phyloP scores from a whole-genome alignment of 1,139 yeast genomes.

The Candida neerlandica region DNA sequence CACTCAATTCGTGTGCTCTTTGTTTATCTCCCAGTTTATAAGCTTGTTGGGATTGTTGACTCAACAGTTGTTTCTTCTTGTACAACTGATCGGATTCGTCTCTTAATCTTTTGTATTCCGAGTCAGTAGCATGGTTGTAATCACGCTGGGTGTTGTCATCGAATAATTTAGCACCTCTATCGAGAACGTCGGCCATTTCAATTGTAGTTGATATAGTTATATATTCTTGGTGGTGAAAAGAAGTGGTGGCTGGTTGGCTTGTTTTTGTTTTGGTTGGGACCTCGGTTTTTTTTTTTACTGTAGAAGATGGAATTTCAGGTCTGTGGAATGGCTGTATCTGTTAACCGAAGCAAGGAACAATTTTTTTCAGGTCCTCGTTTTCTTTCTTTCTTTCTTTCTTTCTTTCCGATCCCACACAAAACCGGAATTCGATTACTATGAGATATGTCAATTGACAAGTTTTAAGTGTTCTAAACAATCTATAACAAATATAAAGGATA shows the following conservation, averaged over 20 bases:
- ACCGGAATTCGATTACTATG: no score
- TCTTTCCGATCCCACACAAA: no score
- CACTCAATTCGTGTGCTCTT: conserved; percentile 73
- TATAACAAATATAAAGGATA: not conserved
- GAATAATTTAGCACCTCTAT: conserved; percentile 43
- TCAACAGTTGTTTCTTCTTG: conserved; percentile 55
- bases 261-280: not conserved
- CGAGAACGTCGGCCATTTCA: conserved; percentile 24
- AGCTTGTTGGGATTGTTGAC: conserved; percentile 75
- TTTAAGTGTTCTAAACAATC: no score
- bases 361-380: not conserved
- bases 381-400: no score
- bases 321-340: not conserved
- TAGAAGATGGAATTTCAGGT: not conserved
- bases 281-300: not conserved
- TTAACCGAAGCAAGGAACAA: not conserved
- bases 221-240: not conserved
- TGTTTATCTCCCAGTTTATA: conserved; percentile 72
- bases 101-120: conserved; percentile 65
- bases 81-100: conserved; percentile 69
- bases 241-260: not conserved
- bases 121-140: conserved; percentile 74
- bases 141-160: conserved; percentile 44
- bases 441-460: no score
- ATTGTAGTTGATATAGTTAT: not conserved